Evolutionary conservation across 176 grass and related monocot genomes (phyloP).

Genomic region (Dactylis glomerata): DNA sequence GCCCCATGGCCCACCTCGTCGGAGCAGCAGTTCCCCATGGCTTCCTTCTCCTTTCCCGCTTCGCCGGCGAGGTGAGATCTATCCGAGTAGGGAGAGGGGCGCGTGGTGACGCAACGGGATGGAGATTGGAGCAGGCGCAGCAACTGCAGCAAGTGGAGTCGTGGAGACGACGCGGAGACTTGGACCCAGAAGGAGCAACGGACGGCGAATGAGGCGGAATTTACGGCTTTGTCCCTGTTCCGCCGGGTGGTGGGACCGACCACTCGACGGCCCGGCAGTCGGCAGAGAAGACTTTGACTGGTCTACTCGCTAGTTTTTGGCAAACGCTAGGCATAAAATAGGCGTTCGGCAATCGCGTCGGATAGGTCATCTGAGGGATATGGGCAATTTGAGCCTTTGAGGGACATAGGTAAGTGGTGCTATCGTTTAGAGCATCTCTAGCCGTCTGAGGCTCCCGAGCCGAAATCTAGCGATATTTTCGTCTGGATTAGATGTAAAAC

Average conservation of each 20-base stretch:
- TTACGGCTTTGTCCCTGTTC: neutral
- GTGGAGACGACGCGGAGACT: slow-evolving; percentile 33
- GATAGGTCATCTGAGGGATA: too few species aligned
- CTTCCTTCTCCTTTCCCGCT: neutral
- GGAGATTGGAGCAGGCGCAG: neutral
- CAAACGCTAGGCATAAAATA: too few species aligned
- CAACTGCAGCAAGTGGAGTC: slow-evolving; percentile 21
- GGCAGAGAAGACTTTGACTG: too few species aligned
- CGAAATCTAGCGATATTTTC: too few species aligned
- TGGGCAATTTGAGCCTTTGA: too few species aligned
- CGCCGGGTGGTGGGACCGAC: neutral
- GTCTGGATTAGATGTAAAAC: too few species aligned
- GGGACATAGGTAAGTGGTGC: too few species aligned
- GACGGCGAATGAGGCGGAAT: neutral
- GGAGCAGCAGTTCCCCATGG: slow-evolving; percentile 97
- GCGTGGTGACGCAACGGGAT: neutral
- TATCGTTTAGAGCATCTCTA: too few species aligned
- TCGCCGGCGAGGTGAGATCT: slow-evolving; percentile 46
- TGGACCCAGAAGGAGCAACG: slow-evolving; percentile 15
- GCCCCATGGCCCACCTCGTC: slow-evolving; percentile 47
- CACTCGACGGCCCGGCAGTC: neutral
- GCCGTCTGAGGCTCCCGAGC: too few species aligned
- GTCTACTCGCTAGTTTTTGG: too few species aligned
- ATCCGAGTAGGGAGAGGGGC: neutral
- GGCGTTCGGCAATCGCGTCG: too few species aligned